phyloP scores from a whole-genome alignment of 1,284 basidiomycete species.

The Apiotrichum veenhuisii region DNA sequence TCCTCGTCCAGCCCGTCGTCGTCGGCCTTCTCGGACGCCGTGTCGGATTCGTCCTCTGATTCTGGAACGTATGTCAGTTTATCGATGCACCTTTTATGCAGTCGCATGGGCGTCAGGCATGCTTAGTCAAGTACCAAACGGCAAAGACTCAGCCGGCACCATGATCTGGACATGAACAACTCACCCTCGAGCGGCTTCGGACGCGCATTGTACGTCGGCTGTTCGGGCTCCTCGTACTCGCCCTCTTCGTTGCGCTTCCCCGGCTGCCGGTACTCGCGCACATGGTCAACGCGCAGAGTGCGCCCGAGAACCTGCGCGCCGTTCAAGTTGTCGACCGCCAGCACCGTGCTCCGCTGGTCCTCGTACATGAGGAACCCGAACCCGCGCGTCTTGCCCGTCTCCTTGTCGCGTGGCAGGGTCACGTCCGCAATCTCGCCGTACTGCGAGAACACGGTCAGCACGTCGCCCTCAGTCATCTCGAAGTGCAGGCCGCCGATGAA shows the following conservation, averaged over 20 bases:
- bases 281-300: constrained; percentile 86
- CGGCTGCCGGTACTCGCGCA: constrained; percentile 86
- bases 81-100: too few species aligned
- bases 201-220: constrained; percentile 77
- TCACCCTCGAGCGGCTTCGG: constrained; percentile 66
- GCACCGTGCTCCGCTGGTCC: constrained; percentile 90
- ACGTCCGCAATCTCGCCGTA: constrained; percentile 92
- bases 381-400: constrained; percentile 80
- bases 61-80: constrained; percentile 19
- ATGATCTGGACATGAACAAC: constrained; percentile 34
- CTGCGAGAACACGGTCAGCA: constrained; percentile 97
- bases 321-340: constrained; percentile 98
- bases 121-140: not conserved
- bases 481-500: constrained; percentile 81
- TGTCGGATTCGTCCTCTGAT: constrained; percentile 49
- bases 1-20: constrained; percentile 81
- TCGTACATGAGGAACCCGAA: constrained; percentile 99
- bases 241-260: constrained; percentile 77
- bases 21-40: constrained; percentile 58
- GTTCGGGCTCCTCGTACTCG: constrained; percentile 79
- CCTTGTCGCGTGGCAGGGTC: constrained; percentile 87
- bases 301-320: constrained; percentile 83
- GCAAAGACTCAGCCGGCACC: too few species aligned
- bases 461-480: constrained; percentile 94
- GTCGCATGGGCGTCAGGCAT: too few species aligned